Percentiles rank a stretch among this genome's conserved stretches.
Evolutionary conservation across 169 alveolate species (phyloP).

Genomic region (Plasmodium yoelii): DNA sequence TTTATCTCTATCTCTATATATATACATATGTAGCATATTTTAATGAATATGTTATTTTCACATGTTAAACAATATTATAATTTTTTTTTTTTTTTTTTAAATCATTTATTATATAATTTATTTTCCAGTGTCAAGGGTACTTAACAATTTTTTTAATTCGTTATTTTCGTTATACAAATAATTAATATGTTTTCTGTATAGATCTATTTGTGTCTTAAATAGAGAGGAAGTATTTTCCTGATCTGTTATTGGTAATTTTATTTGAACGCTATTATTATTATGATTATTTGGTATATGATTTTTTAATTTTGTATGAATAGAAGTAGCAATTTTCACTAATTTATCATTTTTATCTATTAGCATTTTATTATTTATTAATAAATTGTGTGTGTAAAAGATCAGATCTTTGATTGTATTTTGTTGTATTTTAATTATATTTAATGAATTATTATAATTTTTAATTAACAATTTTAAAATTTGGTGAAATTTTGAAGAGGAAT

Average conservation of each 20-base stretch:
- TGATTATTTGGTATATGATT: neutral
- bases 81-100: conserved; percentile 4
- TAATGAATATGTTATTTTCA: no score
- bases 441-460: conserved; percentile 39
- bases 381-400: conserved; percentile 47
- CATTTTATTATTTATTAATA: conserved; percentile 47
- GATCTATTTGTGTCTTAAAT: conserved; percentile 47
- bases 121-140: conserved; percentile 1
- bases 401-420: conserved; percentile 50
- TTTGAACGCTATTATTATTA: neutral
- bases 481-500: neutral
- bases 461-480: conserved; percentile 43
- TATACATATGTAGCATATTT: no score
- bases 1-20: no score
- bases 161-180: conserved; percentile 59
- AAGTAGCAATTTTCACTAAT: conserved; percentile 13
- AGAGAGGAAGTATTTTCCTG: conserved; percentile 19
- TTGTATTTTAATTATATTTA: conserved; percentile 60
- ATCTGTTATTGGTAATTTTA: conserved; percentile 19
- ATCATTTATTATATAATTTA: neutral
- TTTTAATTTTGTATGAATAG: conserved; percentile 14
- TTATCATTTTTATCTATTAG: conserved; percentile 45
- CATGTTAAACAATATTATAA: neutral
- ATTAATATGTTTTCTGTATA: conserved; percentile 65
- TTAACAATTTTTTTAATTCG: conserved; percentile 32